phyloP scores from a whole-genome alignment of 2,329 filamentous ascomycete species.

The Cordyceps pruinosa region DNA sequence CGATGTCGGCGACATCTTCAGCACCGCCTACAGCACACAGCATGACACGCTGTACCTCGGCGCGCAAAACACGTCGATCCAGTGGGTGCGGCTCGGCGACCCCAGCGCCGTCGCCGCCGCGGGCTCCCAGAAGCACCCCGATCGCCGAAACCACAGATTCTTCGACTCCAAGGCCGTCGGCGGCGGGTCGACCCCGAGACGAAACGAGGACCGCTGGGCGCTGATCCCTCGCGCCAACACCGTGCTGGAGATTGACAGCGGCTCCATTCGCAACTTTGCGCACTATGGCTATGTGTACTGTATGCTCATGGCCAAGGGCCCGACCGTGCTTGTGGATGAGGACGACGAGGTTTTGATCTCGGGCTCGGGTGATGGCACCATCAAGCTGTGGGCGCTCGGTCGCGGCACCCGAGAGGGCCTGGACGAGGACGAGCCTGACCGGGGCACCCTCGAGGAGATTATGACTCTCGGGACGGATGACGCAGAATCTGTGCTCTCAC shows the following conservation, averaged over 20 bases:
- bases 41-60: conserved; percentile 83
- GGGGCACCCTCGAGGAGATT: conserved; percentile 60
- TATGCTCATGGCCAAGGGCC: conserved; percentile 77
- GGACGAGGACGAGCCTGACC: conserved; percentile 36
- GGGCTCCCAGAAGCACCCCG: conserved; percentile 63
- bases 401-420: conserved; percentile 15
- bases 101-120: conserved; percentile 51
- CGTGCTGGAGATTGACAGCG: conserved; percentile 72
- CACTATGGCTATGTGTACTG: conserved; percentile 96
- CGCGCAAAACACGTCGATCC: conserved; percentile 88
- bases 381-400: conserved; percentile 81
- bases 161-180: conserved; percentile 88
- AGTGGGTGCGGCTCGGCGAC: conserved; percentile 77
- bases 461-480: conserved; percentile 57
- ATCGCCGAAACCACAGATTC: conserved; percentile 75
- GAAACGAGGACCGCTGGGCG: conserved; percentile 52
- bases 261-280: conserved; percentile 79
- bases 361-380: conserved; percentile 85
- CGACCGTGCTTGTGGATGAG: conserved; percentile 57
- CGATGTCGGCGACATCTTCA: conserved; percentile 94
- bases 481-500: conserved; percentile 61
- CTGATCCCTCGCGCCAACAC: conserved; percentile 47
- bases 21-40: conserved; percentile 76
- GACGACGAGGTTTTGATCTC: conserved; percentile 81
- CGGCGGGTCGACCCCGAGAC: conserved; percentile 66